Evolutionary conservation across 1,139 yeast genomes (phyloP), one percentile per base, ranked within the genome.

Genomic region (Blastobotrys niveus): DNA sequence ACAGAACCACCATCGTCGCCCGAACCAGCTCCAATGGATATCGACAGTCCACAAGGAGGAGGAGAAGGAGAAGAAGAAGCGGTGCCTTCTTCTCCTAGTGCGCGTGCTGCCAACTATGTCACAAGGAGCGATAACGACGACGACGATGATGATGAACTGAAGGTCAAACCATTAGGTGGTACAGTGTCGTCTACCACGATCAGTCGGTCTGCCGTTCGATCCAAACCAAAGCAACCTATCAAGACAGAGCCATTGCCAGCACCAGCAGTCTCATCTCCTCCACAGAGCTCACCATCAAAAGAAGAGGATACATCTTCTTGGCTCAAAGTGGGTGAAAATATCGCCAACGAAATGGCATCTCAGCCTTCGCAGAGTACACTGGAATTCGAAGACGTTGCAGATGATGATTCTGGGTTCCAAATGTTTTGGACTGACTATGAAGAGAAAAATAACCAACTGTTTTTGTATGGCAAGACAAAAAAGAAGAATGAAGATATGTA

Each of bases 361-460:
- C 30, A 33, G 24, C 24, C 22, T 10, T 10, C 8, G 21, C 3
- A 8, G n/a, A 20, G 25, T 9, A 32, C 46, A 9, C 19, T 31
- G 26, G 25, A 40, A 9, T 42, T 42, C 34, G 42, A 42, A 21
- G 46, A 42, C 12, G 20, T 38, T 21, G 29, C 27, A n/a, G 58
- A 65, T 3, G 67, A 66, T 1, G 71, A 72, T 2, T 74, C 71
- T 40, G 60, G 73, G 3, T 73, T 88, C 59, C 76, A 77, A 56
- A 80, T 91, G 80, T 91, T 76, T 61, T 93, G 97, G 97, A 67
- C 84, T 32, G 99, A 93, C 62, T 88, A 80, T 62, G 74, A 84
- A 36, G 97, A 91, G 60, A 76, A 82, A 18, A 87, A 82, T 47
- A 74, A 75, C 52, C 67, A 80, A 0, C 66, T 93, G 35, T 66